Percentiles rank a stretch among this genome's conserved stretches.
Conservation (phyloP, 352 stramenopile species). For the Albugo candida region DNA sequence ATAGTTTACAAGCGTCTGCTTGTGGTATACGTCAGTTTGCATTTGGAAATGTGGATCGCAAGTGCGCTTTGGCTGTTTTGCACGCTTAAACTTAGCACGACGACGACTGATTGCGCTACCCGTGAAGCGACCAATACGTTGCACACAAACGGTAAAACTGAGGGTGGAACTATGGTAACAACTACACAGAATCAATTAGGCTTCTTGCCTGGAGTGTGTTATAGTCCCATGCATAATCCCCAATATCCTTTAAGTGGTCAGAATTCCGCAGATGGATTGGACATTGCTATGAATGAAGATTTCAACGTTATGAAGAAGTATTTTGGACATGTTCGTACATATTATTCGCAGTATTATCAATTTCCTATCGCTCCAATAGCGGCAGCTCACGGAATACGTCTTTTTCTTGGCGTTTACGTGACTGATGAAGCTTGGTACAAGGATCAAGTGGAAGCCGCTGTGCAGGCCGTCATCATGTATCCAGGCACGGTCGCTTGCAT, state of each 20-base stretch:
- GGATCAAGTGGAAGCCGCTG: conserved; percentile 21
- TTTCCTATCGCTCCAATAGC: conserved; percentile 20
- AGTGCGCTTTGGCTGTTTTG: too few relatives aligned
- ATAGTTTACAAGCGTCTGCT: too few relatives aligned
- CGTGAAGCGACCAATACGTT: too few relatives aligned
- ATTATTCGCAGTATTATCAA: conserved; percentile 56
- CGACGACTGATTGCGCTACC: too few relatives aligned
- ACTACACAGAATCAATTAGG: background rate
- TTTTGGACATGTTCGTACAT: conserved; percentile 37
- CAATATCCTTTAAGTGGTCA: conserved; percentile 37
- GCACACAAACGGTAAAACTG: too few relatives aligned
- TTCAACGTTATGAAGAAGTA: conserved; percentile 52
- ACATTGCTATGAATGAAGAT: conserved; percentile 33
- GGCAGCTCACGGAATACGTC: conserved; percentile 21
- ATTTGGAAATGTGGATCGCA: too few relatives aligned
- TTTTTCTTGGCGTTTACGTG: conserved; percentile 66
- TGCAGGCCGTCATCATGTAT: conserved; percentile 25
- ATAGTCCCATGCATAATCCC: conserved; percentile 54
- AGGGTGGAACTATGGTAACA: too few relatives aligned
- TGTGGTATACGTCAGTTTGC: too few relatives aligned
- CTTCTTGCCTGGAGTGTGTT: conserved; percentile 23
- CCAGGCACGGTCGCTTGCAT: conserved; percentile 32
- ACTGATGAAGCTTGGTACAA: conserved; percentile 41
- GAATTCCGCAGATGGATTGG: conserved; percentile 13
- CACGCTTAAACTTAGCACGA: too few relatives aligned